Percentiles rank a stretch among this genome's conserved stretches.
Evolutionary conservation across 164 flowering plant genomes (phyloP).

Genomic region (Annona squamosa): DNA sequence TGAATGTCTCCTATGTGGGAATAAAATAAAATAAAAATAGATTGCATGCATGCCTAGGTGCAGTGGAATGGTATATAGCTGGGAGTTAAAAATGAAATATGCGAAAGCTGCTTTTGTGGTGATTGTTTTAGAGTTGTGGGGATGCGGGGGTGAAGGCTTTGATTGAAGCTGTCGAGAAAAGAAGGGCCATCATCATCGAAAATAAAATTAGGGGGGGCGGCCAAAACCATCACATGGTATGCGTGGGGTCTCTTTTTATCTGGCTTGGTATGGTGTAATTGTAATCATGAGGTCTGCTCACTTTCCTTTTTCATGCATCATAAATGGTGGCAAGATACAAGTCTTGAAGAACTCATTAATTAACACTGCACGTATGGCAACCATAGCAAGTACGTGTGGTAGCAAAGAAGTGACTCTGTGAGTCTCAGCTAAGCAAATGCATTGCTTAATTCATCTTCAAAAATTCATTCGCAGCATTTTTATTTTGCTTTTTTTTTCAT

Average conservation of each 20-base stretch:
- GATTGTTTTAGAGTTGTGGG: not conserved
- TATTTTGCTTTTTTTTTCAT: no score
- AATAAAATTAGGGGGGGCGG: constrained; percentile 7
- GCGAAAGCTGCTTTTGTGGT: not conserved
- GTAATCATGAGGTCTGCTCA: constrained; percentile 16
- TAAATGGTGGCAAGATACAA: not conserved
- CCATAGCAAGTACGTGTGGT: no score
- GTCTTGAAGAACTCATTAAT: no score
- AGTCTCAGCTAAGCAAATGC: no score
- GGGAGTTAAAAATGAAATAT: not conserved
- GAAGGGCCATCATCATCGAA: constrained; percentile 12
- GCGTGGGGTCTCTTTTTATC: constrained; percentile 6
- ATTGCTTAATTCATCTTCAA: no score
- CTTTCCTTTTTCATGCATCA: not conserved
- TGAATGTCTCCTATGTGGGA: not conserved
- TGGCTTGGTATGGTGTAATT: constrained; percentile 7
- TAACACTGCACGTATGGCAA: no score
- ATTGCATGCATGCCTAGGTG: not conserved
- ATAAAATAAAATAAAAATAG: not conserved
- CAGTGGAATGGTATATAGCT: constrained; percentile 1
- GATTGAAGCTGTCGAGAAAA: constrained; percentile 18
- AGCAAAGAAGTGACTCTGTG: no score
- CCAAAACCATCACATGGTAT: constrained; percentile 23
- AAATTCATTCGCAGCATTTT: no score
- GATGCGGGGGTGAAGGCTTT: constrained; percentile 11